Evolutionary conservation across 441 rosid genomes (phyloP), one percentile per base, ranked within the genome.

Genomic region (Hypseocharis bilobata): DNA sequence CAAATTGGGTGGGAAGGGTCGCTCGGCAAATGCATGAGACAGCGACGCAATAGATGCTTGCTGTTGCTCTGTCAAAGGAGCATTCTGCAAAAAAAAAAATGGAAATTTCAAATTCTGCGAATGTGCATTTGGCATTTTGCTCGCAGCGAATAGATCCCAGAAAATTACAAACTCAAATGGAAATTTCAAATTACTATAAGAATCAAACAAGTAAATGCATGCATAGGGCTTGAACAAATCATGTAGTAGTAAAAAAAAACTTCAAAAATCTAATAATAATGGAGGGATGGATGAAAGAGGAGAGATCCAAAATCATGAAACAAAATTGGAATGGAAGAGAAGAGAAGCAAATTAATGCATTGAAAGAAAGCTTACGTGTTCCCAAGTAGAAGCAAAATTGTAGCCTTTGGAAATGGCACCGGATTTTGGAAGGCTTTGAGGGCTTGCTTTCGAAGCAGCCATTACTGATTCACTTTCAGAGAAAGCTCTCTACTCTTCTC

Each of bases 311-410:
- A 2, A 58, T 28, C 27, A 7, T 22, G 16, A 20, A 25, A 6
- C 14, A 25, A 26, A 19, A 20, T 13, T 4, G 22, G 44, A 56
- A 38, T 22, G 17, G 3, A 25, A 17, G 49, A 16, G 40, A 28
- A 29, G 51, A 13, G 20, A 59, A 32, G 8, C 4, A 32, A 57
- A 19, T 32, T 52, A 19, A 57, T 6, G 28, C 22, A 63, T 16
- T 8, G 0, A 42, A 47, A 60, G 42, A 61, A 4, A 20, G 63
- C 58, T 28, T 34, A 92, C 98, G 91, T 87, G 95, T 70, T 92
- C 98, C 98, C 98, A 92, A 63, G 87, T 83, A 36, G 96, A 93
- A 74, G 97, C 85, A 82, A 93, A 93, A 77, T 87, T 88, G 91
- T 90, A 88, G 75, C 97, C 97, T 78, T 66, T 90, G 73, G 92